Evolutionary conservation across 768 basidiomycete species (phyloP), one percentile per base, ranked within the genome.

Genomic region (Sporobolomyces pararoseus): DNA sequence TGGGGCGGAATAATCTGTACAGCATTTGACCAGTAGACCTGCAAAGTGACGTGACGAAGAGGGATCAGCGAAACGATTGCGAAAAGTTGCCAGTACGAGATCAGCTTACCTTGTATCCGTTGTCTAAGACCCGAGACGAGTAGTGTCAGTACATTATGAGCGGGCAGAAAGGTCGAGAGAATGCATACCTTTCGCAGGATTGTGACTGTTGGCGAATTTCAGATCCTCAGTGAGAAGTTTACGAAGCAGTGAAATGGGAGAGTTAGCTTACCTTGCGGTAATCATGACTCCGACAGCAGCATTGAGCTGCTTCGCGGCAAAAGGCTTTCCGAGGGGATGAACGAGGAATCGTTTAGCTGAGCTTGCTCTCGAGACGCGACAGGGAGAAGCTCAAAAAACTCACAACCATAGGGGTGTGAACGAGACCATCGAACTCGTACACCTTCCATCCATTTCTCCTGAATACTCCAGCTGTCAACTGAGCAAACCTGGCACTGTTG

Each of bases 221-320:
- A n/a, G n/a, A 60, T 17, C 9, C 9, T n/a, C n/a, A n/a, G n/a
- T n/a, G n/a, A n/a, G n/a, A n/a, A n/a, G n/a, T n/a, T n/a, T n/a
- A n/a, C n/a, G n/a, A n/a, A n/a, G n/a, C n/a, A n/a, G n/a, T n/a
- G n/a, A n/a, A n/a, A n/a, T n/a, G n/a, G n/a, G n/a, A n/a, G n/a
- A n/a, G n/a, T n/a, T n/a, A n/a, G n/a, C 46, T 49, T 27, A 61
- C 59, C 59, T 61, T 31, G 59, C 59, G 72, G 91, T 94, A 58
- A 94, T 88, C 91, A 94, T 94, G 4, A 93, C 85, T 25, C 91
- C 91, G 68, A 88, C 88, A 2, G 88, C 87, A 4, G 91, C 90
- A 16, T 81, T 81, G 53, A 90, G 76, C 59, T 79, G 81, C 73
- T 85, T 86, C 19, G 91, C 83, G 32, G 85, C 84, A 78, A 91